Base-by-base conservation (phyloP, 1,139 yeast species). In the Nakaseomyces delphensis region DNA sequence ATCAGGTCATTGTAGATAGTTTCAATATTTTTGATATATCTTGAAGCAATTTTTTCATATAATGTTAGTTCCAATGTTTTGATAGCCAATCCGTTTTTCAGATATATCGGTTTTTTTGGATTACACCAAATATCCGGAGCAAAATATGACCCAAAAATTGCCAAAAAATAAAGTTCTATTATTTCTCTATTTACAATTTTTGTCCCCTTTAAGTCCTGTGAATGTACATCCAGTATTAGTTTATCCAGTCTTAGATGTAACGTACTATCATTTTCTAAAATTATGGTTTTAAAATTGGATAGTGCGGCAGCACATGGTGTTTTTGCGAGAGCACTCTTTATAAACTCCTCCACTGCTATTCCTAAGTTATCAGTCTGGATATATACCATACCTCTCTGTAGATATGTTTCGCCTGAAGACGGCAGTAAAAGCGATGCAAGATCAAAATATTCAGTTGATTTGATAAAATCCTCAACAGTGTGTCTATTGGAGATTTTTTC, bases 341-440 rank as follows among this genome's bases (percentile, higher is more conserved):
- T 59, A 44, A 80, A 77, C 68, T 82, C 69, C 52, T 71, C 69
- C 11, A 66, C 61, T 1, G 73, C 71, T 35, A 59, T 52, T 14
- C 73, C 65, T 33, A 62, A 60, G 46, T 67, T 66, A 35, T 64
- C 65, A 35, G 65, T 63, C 19, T 66, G 59, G 39, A 66, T 63
- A 48, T 71, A 70, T 16, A 79, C 70, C 63, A 79, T 72, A 5
- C 84, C 86, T 41, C 76, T 70, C 51, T 79, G 83, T 31, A 57
- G 48, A 52, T 76, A 76, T 1, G 85, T 78, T 51, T 79, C 86
- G 45, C 81, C 81, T 44, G 77, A 66, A 0, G 83, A 75, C 1
- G 87, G 89, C 31, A 79, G 60, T 19, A 79, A 60, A 32, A 73
- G 53, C 25, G 77, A 71, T 21, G 85, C 77, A 35, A 66, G 56